These are phyloP conservation scores for Komagataella populi DNA, from an alignment of 805 yeast species.

Conservation along the genomic window DNA sequence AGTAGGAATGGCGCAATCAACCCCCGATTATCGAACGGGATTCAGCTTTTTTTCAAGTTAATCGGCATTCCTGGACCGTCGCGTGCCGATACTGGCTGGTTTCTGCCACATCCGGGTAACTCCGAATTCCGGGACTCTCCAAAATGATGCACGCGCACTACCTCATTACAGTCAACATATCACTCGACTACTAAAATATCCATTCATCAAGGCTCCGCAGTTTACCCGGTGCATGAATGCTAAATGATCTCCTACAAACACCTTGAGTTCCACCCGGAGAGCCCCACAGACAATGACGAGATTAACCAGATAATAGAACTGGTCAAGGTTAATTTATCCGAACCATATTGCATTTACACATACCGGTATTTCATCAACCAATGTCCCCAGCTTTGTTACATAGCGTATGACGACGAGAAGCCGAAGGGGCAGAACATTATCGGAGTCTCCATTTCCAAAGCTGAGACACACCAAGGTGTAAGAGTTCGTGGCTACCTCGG, in stretches of 20 bases:
- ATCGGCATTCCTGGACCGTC: background rate
- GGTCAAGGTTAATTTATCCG: conserved; percentile 67
- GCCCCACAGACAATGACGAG: conserved; percentile 19
- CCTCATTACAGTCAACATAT: too few relatives aligned
- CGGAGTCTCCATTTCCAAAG: conserved; percentile 81
- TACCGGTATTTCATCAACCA: conserved; percentile 79
- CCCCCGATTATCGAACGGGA: background rate
- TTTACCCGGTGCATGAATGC: background rate
- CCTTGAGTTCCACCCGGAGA: conserved; percentile 1
- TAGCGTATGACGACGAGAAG: conserved; percentile 32
- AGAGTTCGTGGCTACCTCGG: conserved; percentile 88
- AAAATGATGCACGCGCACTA: too few relatives aligned
- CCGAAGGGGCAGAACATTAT: conserved; percentile 23
- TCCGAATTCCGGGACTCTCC: background rate
- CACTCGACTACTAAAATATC: background rate
- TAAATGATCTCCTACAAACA: background rate
- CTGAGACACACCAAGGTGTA: conserved; percentile 60
- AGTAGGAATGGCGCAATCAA: background rate
- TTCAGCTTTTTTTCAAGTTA: background rate
- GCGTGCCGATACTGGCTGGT: background rate
- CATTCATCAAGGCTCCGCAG: background rate
- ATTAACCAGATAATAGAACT: conserved; percentile 38
- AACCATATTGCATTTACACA: conserved; percentile 89
- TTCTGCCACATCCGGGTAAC: background rate
- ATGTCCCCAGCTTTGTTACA: conserved; percentile 78